Evolutionary conservation across 2,329 filamentous ascomycete genomes (phyloP).

Genomic region (Didymella segeticola): DNA sequence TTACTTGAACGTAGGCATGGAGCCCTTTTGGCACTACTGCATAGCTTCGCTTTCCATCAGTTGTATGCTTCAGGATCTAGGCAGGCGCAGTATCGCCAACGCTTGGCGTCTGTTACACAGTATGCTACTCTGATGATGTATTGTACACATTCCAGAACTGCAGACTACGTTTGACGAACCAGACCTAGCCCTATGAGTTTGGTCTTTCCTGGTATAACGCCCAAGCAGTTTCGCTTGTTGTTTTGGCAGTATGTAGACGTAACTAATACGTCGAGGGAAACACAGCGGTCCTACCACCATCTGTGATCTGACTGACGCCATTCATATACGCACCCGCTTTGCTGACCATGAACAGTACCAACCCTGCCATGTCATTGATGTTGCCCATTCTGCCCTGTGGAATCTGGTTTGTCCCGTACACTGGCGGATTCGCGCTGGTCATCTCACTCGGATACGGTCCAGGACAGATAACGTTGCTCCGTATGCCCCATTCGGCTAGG

Average conservation of each 20-base stretch:
- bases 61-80: too few species aligned
- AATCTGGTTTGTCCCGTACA: conserved; percentile 45
- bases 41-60: too few species aligned
- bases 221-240: too few species aligned
- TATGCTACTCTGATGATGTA: too few species aligned
- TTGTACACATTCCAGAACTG: too few species aligned
- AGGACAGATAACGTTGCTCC: conserved; percentile 56
- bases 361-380: conserved; percentile 57
- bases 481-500: conserved; percentile 53
- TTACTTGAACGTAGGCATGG: too few species aligned
- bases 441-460: conserved; percentile 56
- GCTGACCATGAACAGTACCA: conserved; percentile 59
- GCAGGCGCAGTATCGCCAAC: too few species aligned
- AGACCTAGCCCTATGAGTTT: too few species aligned
- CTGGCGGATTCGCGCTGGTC: conserved; percentile 38
- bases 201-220: too few species aligned
- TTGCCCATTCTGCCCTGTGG: conserved; percentile 51
- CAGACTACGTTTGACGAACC: too few species aligned
- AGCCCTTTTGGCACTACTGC: too few species aligned
- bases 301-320: conserved; percentile 58
- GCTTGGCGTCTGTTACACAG: background rate
- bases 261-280: conserved; percentile 45
- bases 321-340: conserved; percentile 62
- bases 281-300: conserved; percentile 52
- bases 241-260: background rate